These are phyloP conservation scores for Pythium biforme DNA, from an alignment of 352 stramenopile genomes.

Conservation along the genomic window DNA sequence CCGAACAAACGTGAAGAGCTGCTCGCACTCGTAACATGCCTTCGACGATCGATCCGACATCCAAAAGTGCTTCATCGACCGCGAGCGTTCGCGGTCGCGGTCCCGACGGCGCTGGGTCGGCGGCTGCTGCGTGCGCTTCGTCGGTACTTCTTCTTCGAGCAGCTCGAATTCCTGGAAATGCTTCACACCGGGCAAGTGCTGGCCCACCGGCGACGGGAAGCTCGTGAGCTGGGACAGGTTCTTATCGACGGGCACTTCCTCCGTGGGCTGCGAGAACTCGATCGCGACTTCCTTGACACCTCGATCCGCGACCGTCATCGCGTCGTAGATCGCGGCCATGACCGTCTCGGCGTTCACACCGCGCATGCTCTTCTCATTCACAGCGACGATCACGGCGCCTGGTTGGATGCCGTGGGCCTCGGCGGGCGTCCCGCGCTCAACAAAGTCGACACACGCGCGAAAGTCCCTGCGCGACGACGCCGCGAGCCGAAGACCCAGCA, in stretches of 20 bases:
- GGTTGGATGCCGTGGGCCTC: slow-evolving; percentile 47
- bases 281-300: slow-evolving; percentile 37
- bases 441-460: slow-evolving; percentile 65
- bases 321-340: slow-evolving; percentile 36
- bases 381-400: slow-evolving; percentile 52
- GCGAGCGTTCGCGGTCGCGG: slow-evolving; percentile 39
- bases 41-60: slow-evolving; percentile 88
- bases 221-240: slow-evolving; percentile 67
- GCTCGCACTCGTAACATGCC: slow-evolving; percentile 79
- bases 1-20: slow-evolving; percentile 81
- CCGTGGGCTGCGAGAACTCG: slow-evolving; percentile 61
- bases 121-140: slow-evolving; percentile 15
- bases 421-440: slow-evolving; percentile 48
- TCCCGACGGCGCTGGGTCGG: slow-evolving; percentile 27
- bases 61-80: slow-evolving; percentile 87
- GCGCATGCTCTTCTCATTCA: slow-evolving; percentile 57
- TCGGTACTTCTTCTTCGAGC: slow-evolving; percentile 2
- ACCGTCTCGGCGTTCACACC: slow-evolving; percentile 53
- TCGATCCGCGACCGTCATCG: slow-evolving; percentile 4
- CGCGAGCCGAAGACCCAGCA: slow-evolving; percentile 58
- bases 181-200: slow-evolving; percentile 63
- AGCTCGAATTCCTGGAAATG: slow-evolving; percentile 40
- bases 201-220: slow-evolving; percentile 69
- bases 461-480: slow-evolving; percentile 59
- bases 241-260: slow-evolving; percentile 66